Base-by-base conservation (phyloP, 768 basidiomycete genomes). In the Paxillus rubicundulus region DNA sequence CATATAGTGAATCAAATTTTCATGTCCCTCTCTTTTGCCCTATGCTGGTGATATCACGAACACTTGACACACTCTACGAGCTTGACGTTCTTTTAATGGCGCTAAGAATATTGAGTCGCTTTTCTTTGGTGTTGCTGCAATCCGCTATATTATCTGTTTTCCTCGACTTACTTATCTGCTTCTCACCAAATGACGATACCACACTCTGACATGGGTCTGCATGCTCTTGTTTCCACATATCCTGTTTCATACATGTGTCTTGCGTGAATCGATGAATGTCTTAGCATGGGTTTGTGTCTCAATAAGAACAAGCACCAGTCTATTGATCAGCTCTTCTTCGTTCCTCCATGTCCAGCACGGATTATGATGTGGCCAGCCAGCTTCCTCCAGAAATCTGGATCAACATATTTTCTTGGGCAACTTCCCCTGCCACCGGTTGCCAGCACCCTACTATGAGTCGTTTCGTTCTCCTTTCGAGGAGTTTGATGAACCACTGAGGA, bases 341-440 rank as follows among this genome's bases (percentile, higher is more conserved):
- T 24, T 21, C 18, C 20, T 5, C 6, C 40, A 42, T 42, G 24
- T 33, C 9, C 16, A 34, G 30, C 32, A 34, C 16, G n/a, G 20
- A 42, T 20, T 38, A 33, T n/a, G 4, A 4, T 32, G 54, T 57
- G 45, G 17, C 24, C 44, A 18, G 12, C 24, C 54, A 53, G 30
- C 67, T 83, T 18, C 82, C 82, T 9, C 66, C 75, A 17, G 83
- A 85, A 57, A 59, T 85, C 27, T 84, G 80, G 82, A 64, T 81
- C 12, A 61, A 75, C 43, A 74, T 85, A 16, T 72, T 85, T 45
- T 67, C 70, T 47, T 73, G 73, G 73, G 76, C 77, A 20, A 72
- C 72, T 34, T 49, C 56, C 56, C 52, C 68, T 57, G 42, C 58
- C 1, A 48, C 56, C 5, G 68, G 65, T 34, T 59, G 67, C 36